A percentile compares a stretch with the other conserved stretches of the same genome.
These are phyloP conservation scores for Cornus suecica DNA, from an alignment of 148 eudicot genomes.

Conservation along the genomic window DNA sequence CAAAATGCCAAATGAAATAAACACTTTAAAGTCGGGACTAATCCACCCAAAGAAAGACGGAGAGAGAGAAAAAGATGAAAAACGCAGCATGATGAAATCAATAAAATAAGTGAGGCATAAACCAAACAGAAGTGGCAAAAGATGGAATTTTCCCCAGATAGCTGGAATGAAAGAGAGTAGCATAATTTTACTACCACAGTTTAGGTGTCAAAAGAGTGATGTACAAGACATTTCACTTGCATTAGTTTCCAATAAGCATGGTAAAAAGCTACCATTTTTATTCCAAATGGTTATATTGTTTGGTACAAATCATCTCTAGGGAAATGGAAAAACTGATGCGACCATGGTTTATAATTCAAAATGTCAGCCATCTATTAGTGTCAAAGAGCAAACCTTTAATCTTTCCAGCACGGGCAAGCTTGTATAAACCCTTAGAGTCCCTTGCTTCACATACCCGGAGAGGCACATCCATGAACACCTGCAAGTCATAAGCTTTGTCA, in stretches of 20 bases:
- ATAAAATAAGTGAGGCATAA: too few species aligned
- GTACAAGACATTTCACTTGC: neutral
- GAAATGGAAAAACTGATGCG: neutral
- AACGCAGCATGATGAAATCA: too few species aligned
- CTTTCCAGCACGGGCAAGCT: conserved; percentile 91
- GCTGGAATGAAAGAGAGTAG: too few species aligned
- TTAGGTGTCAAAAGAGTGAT: neutral
- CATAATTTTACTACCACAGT: neutral
- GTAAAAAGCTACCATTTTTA: neutral
- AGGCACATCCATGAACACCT: conserved; percentile 97
- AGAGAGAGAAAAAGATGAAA: too few species aligned
- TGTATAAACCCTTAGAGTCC: conserved; percentile 97
- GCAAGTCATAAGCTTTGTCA: conserved; percentile 18
- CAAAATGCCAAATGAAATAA: conserved; percentile 15
- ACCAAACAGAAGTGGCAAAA: too few species aligned
- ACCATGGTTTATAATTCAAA: neutral
- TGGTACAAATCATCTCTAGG: neutral
- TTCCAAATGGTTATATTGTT: neutral
- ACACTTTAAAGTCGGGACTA: neutral
- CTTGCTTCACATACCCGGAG: conserved; percentile 84
- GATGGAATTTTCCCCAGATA: too few species aligned
- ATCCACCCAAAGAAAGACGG: neutral
- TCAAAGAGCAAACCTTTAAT: conserved; percentile 59
- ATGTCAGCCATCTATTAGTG: neutral
- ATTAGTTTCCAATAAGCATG: neutral